These are phyloP conservation scores for Phytophthora capsici DNA, from an alignment of 352 stramenopile species.

Conservation along the genomic window DNA sequence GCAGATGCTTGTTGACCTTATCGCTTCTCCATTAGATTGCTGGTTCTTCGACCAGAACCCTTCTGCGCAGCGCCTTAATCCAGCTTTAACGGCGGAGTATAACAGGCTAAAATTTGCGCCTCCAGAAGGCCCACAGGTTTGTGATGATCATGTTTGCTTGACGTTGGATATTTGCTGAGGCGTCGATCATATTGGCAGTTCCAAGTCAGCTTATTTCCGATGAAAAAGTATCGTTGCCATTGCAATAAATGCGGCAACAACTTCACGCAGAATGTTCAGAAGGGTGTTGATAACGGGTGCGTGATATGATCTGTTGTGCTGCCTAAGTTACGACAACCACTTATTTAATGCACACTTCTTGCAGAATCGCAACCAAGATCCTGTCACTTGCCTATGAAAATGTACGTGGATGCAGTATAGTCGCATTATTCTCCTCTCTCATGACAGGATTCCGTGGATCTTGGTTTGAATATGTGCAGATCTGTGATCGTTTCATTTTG, in stretches of 20 bases:
- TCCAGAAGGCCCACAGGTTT: conserved; percentile 77
- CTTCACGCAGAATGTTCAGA: conserved; percentile 84
- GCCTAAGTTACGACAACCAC: not conserved
- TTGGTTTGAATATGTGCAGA: conserved; percentile 42
- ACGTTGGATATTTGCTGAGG: not conserved
- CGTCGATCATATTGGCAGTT: conserved; percentile 50
- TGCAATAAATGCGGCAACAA: conserved; percentile 65
- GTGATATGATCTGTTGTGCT: conserved; percentile 5
- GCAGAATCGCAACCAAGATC: conserved; percentile 88
- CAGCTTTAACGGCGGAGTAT: conserved; percentile 49
- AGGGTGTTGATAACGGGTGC: conserved; percentile 90
- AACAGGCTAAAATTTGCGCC: conserved; percentile 74
- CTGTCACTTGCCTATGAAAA: conserved; percentile 87
- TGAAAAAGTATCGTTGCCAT: conserved; percentile 84
- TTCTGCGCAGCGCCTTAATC: conserved; percentile 39
- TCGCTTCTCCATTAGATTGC: conserved; percentile 61
- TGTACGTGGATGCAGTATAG: conserved; percentile 36
- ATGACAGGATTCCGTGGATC: conserved; percentile 5
- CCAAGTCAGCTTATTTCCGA: conserved; percentile 84
- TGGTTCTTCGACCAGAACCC: conserved; percentile 90
- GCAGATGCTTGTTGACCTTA: conserved; percentile 28
- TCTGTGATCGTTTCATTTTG: conserved; percentile 84
- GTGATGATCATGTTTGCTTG: not conserved
- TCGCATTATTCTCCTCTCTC: not conserved
- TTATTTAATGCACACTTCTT: conserved; percentile 1